Evolutionary conservation across 2,329 filamentous ascomycete genomes (phyloP), one percentile per base, ranked within the genome.

Genomic region (Metarhizium album): DNA sequence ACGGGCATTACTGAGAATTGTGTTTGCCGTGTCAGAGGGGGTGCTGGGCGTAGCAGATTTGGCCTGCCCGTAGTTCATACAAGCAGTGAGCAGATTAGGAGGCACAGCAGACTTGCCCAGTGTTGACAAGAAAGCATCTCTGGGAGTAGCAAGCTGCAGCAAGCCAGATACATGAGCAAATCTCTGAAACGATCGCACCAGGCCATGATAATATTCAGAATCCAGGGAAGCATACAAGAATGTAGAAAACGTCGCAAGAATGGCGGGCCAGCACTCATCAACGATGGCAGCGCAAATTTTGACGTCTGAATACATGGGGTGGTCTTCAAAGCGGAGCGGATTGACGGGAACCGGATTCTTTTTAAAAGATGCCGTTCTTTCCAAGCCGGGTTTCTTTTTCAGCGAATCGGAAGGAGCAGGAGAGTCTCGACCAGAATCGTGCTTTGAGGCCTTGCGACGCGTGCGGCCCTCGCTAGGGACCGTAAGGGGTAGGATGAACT

Each of bases 131-230:
- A 98, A 94, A 0, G 93, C 93, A 73, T 98, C 93, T 56, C 93
- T 78, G 0, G 93, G 90, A 0, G 91, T 96, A 13, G 78, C 74
- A 9, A 97, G 78, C 55, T 90, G 83, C 8, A 98, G 70, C 45
- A 98, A 74, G 4, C 93, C 94, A 38, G 93, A 89, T 2, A 97
- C 91, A 64, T 98, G 94, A 1, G 93, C 87, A 60, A 98, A 87
- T 57, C 94, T 90, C 61, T 98, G 93, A 58, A 97, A 95, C 0
- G 91, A 87, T 57, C 93, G 81, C 23, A 98, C 91, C 1, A 98
- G 73, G 9, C 85, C 82, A 58, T 96, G 90, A 60, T 97, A 98
- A 59, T 93, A 96, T 49, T 96, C 90, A 1, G 88, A 86, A 63
- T 98, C 93, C 3, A 98, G 73, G 0, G 91, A 83, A 29, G 93